These are phyloP conservation scores for Eimeria necatrix DNA, from an alignment of 169 alveolate genomes.

Conservation along the genomic window DNA sequence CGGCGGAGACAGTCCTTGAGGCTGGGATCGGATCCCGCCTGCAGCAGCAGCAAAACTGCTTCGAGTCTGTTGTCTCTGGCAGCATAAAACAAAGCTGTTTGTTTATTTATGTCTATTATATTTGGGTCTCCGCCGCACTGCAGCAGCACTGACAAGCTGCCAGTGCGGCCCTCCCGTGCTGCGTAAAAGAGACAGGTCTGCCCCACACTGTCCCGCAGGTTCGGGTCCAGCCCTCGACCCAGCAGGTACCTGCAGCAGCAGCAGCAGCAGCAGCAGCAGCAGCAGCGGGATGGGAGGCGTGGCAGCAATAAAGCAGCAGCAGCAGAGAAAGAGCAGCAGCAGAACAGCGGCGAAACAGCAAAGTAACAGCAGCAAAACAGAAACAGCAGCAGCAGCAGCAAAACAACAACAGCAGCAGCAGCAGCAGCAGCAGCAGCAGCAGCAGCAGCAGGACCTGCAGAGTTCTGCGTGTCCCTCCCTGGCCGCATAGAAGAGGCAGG, in stretches of 20 bases:
- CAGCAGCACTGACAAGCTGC: slow-evolving; percentile 87
- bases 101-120: slow-evolving; percentile 91
- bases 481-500: slow-evolving; percentile 96
- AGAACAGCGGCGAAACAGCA: neutral
- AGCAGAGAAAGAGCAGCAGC: neutral
- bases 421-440: neutral
- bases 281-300: neutral
- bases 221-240: slow-evolving; percentile 93
- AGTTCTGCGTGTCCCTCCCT: slow-evolving; percentile 94
- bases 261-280: neutral
- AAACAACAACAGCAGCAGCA: too few relatives aligned
- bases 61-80: slow-evolving; percentile 94
- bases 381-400: neutral
- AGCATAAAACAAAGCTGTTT: slow-evolving; percentile 95
- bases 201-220: slow-evolving; percentile 93
- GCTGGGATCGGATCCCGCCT: slow-evolving; percentile 91
- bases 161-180: slow-evolving; percentile 95
- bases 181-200: slow-evolving; percentile 95
- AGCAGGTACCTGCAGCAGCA: slow-evolving; percentile 88
- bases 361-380: neutral
- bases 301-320: neutral
- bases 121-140: slow-evolving; percentile 91
- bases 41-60: slow-evolving; percentile 92
- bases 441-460: neutral
- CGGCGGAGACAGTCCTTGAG: slow-evolving; percentile 93